Percentiles rank a stretch among this genome's conserved stretches.
Conservation (phyloP, 257 asterid species). For the Ballota nigra region DNA sequence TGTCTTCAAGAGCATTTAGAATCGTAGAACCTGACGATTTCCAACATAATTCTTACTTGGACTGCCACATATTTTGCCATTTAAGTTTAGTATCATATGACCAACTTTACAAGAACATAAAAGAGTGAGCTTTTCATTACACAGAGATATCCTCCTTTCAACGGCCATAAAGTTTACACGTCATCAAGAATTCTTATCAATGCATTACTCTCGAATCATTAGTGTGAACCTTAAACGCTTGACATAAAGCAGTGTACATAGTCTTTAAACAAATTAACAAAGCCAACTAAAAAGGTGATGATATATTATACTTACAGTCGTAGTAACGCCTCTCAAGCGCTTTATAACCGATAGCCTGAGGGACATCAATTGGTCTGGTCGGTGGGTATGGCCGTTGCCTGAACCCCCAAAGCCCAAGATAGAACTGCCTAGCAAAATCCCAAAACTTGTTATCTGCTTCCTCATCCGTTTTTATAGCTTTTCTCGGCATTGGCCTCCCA, state of each 20-base stretch:
- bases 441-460: constrained; percentile 92
- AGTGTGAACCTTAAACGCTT: neutral
- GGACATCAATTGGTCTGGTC: constrained; percentile 85
- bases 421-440: constrained; percentile 96
- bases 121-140: neutral
- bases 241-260: neutral
- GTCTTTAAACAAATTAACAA: neutral
- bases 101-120: neutral
- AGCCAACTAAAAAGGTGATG: neutral
- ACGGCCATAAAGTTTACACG: neutral
- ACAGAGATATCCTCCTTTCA: neutral
- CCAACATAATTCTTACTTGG: no score
- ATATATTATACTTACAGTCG: constrained; percentile 63
- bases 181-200: neutral
- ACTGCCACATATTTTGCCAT: no score
- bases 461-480: constrained; percentile 53
- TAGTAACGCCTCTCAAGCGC: constrained; percentile 74
- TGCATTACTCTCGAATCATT: neutral
- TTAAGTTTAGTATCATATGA: neutral
- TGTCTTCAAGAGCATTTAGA: no score
- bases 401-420: constrained; percentile 98
- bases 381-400: constrained; percentile 93
- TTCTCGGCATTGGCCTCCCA: constrained; percentile 98
- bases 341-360: constrained; percentile 97
- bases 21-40: no score